These are phyloP conservation scores for Arthrinium phaeospermum DNA, from an alignment of 2,329 filamentous ascomycete genomes.

Conservation along the genomic window DNA sequence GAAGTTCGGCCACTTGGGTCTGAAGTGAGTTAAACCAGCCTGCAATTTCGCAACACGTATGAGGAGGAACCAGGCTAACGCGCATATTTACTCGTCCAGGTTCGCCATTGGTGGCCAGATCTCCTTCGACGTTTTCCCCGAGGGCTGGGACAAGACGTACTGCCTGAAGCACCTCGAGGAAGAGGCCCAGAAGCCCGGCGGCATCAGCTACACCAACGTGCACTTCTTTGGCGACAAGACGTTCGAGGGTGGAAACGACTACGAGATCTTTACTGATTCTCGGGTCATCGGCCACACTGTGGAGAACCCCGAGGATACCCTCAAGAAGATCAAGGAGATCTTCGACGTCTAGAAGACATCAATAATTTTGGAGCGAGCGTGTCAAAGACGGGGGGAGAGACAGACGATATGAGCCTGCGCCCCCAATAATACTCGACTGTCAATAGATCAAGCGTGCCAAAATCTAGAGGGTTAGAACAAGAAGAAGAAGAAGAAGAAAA, in stretches of 20 bases:
- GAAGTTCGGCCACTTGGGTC: slow-evolving; percentile 80
- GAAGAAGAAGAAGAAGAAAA: background rate
- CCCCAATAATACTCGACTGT: background rate
- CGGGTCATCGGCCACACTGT: slow-evolving; percentile 88
- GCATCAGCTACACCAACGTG: slow-evolving; percentile 81
- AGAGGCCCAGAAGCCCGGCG: slow-evolving; percentile 73
- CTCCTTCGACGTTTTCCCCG: slow-evolving; percentile 97
- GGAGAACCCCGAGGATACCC: slow-evolving; percentile 80
- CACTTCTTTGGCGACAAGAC: slow-evolving; percentile 99
- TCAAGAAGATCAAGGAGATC: slow-evolving; percentile 77
- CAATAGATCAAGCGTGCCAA: background rate
- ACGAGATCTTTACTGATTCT: slow-evolving; percentile 85
- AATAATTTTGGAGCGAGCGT: background rate
- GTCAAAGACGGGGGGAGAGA: background rate
- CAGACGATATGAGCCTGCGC: background rate
- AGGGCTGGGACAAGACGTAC: slow-evolving; percentile 98
- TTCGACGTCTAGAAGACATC: slow-evolving; percentile 64
- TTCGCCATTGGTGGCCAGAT: slow-evolving; percentile 97
- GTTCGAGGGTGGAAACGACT: slow-evolving; percentile 89
- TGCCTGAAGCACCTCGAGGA: slow-evolving; percentile 86
- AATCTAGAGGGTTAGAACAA: slow-evolving; percentile 6
- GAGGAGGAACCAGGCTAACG: background rate
- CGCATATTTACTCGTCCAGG: slow-evolving; percentile 46
- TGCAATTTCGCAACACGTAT: background rate
- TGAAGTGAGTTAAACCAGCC: slow-evolving; percentile 67